Base-by-base conservation (phyloP, 768 basidiomycete genomes). In the Megacollybia marginata region DNA sequence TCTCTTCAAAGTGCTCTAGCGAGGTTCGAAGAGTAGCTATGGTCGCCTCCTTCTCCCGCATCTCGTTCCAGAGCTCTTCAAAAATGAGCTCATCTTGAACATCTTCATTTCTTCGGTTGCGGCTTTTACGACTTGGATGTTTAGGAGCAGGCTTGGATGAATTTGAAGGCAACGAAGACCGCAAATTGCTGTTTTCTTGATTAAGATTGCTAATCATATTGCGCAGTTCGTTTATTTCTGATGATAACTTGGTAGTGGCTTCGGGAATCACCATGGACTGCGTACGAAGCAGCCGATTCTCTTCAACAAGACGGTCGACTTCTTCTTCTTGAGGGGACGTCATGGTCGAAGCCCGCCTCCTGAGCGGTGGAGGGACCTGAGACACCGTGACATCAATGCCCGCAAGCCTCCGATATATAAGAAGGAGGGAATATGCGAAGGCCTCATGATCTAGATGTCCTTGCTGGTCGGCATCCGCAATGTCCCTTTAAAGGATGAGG, bases 361-460 rank as follows among this genome's bases (percentile, higher is more conserved):
- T 28, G 23, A 28, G 6, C 23, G 23, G 23, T 28, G 2, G 23
- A 28, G 23, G 23, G 23, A 6, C 23, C 23, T 28, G 23, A 28
- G 38, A 35, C 8, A 19, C 48, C 7, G 54, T 51, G 23, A 55
- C 38, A 4, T 43, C 46, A 15, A 55, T 18, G 9, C 54, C 48
- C 23, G 52, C 44, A 13, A 55, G 48, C 12, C 12, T 20, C 20
- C 46, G 48, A 36, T 50, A 53, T 12, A 53, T 48, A 13, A 55
- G 48, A 46, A 50, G 52, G 9, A 53, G 45, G 16, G 40, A 48
- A 33, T 48, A 36, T 13, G 48, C 49, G 45, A 55, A 55, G 12
- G 43, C 52, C 16, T 52, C 46, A 28, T n/a, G 33, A 32, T 48
- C 12, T 3, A 53, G 31, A 15, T 32, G 46, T 4, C 52, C 52